Evolutionary conservation across 176 grass and related monocot genomes (phyloP), one percentile per base, ranked within the genome.

Genomic region (Oryza glumipatula): DNA sequence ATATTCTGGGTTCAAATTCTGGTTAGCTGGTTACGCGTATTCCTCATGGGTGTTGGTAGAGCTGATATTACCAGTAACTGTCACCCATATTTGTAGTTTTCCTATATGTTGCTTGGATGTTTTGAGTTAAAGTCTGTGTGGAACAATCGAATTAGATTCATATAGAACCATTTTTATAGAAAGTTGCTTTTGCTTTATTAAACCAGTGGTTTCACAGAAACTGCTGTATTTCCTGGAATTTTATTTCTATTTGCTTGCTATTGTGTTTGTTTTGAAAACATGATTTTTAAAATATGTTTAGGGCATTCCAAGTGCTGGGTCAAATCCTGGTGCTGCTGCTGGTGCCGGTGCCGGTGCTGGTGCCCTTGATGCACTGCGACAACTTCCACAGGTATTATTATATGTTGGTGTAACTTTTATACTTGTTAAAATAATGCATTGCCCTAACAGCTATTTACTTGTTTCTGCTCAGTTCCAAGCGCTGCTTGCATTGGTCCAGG

Each of bases 291-390:
- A 49, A 15, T 72, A 39, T 81, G 36, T 33, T 82, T 68, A 97
- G 94, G 94, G 91, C 78, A 64, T 90, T 75, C 89, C 94, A 82
- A 84, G 85, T 67, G 73, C 70, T 58, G 87, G 91, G 28, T 3
- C 78, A 8, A 85, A 79, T 82, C 73, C 88, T 82, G 78, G 66
- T 48, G 68, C 69, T 2, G 85, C 69, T 36, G 35, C 35, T 0
- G 35, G 35, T 75, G 81, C 76, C 0, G 83, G 51, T 80, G 82
- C 84, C 17, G 79, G 79, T 66, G 70, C 83, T 8, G 91, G 91
- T 85, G 86, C 87, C 39, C 92, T 97, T 88, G 94, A 97, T 80
- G 86, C 90, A 48, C 79, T 97, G 78, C 88, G 92, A 72, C 92
- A 97, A 65, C 88, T 90, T 78, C 92, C 94, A 9, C 94, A 97